Conservation (phyloP, 768 basidiomycete species). For the Amanita brunnescens region DNA sequence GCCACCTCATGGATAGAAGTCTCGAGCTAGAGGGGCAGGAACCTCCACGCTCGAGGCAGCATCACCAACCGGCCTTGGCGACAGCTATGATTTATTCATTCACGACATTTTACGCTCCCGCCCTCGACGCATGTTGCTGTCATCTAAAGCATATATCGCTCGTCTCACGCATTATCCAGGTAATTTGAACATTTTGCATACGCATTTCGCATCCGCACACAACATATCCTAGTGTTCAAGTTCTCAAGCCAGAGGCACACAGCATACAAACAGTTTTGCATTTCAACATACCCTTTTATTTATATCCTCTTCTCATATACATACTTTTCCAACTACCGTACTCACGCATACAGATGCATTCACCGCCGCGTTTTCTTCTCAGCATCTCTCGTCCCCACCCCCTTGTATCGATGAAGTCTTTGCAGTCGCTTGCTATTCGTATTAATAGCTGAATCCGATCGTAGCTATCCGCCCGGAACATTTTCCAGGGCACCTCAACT, state of each 20-base stretch:
- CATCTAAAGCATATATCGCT: slow-evolving; percentile 1
- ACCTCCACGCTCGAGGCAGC: neutral
- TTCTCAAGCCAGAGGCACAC: neutral
- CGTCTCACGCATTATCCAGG: neutral
- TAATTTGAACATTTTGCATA: neutral
- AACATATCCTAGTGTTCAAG: neutral
- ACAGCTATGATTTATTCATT: neutral
- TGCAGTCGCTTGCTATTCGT: neutral
- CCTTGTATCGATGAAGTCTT: neutral
- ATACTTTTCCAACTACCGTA: neutral
- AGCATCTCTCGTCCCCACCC: neutral
- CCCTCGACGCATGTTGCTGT: neutral
- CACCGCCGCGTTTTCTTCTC: neutral
- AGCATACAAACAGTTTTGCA: neutral
- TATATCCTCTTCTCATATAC: neutral
- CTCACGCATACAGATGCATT: neutral
- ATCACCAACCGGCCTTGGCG: neutral
- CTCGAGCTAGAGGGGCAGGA: neutral
- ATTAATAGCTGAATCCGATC: neutral
- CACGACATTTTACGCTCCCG: neutral
- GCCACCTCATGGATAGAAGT: neutral
- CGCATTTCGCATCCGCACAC: neutral
- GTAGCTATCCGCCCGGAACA: neutral
- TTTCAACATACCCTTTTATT: neutral
- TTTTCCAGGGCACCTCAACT: neutral